Evolutionary conservation across 306 rosid genomes (phyloP).

Genomic region (Dicorynia guianensis): DNA sequence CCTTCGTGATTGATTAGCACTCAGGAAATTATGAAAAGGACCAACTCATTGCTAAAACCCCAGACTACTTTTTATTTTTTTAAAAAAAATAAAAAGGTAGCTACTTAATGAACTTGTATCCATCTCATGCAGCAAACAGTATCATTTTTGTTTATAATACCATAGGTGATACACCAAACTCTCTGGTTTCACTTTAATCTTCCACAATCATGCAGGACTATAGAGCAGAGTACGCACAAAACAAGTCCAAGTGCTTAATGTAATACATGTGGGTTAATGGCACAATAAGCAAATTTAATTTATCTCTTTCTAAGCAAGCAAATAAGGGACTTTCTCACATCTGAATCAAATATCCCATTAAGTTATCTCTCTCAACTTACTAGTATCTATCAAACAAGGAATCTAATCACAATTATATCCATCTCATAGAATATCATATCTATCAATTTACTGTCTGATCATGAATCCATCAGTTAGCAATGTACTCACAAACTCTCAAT

Average conservation of each 20-base stretch:
- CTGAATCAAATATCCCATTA: constrained; percentile 19
- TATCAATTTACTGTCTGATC: constrained; percentile 3
- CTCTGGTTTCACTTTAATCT: constrained; percentile 10
- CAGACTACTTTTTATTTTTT: neutral
- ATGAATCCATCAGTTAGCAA: constrained; percentile 17
- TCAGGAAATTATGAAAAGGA: constrained; percentile 10
- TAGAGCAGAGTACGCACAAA: constrained; percentile 5
- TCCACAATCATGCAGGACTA: constrained; percentile 11
- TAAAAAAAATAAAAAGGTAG: neutral
- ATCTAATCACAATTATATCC: constrained; percentile 22
- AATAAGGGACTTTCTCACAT: constrained; percentile 1
- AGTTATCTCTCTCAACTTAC: constrained; percentile 21
- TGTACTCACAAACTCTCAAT: constrained; percentile 15
- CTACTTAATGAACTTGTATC: constrained; percentile 11
- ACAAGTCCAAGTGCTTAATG: constrained; percentile 8
- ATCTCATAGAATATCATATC: constrained; percentile 27
- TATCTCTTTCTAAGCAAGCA: constrained; percentile 13
- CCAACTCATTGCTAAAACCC: constrained; percentile 19
- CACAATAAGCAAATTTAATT: neutral
- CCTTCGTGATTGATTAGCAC: constrained; percentile 26
- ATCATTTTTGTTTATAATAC: neutral
- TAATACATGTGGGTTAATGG: neutral
- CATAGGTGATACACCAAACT: neutral
- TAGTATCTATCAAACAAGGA: constrained; percentile 27
- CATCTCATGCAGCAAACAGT: constrained; percentile 15